These are phyloP conservation scores for Graphilbum ipis-grandicollis DNA, from an alignment of 2,329 filamentous ascomycete genomes.

Conservation along the genomic window DNA sequence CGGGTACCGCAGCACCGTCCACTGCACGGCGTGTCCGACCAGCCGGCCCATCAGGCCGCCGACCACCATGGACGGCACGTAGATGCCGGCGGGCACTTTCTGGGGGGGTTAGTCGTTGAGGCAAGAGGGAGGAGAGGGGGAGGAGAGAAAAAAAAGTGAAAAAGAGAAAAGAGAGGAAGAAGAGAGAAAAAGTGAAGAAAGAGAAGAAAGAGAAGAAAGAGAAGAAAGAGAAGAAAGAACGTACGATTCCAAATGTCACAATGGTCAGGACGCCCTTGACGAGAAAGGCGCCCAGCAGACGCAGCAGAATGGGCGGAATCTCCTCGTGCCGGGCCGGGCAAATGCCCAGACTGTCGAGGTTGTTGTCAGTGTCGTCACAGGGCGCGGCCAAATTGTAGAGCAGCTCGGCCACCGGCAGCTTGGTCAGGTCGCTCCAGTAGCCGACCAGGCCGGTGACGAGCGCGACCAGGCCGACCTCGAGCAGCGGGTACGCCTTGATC, in stretches of 20 bases:
- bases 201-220: neutral
- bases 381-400: conserved; percentile 82
- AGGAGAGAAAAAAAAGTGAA: neutral
- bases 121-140: neutral
- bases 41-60: conserved; percentile 82
- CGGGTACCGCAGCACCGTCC: conserved; percentile 57
- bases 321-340: conserved; percentile 57
- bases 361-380: conserved; percentile 52
- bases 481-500: conserved; percentile 68
- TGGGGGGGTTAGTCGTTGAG: conserved; percentile 12
- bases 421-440: conserved; percentile 89
- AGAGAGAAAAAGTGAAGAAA: neutral
- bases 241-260: conserved; percentile 76
- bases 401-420: conserved; percentile 75
- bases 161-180: neutral
- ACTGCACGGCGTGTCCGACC: conserved; percentile 73
- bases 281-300: conserved; percentile 61
- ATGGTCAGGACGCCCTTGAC: conserved; percentile 81
- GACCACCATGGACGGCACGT: conserved; percentile 97
- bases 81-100: conserved; percentile 93
- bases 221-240: conserved; percentile 12
- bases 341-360: conserved; percentile 50
- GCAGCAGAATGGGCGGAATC: conserved; percentile 60
- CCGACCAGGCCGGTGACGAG: conserved; percentile 67
- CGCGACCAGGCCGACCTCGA: conserved; percentile 81